Percentiles rank a stretch among this genome's conserved stretches.
phyloP scores from a whole-genome alignment of 164 flowering plant genomes.

The Malania oleifera region DNA sequence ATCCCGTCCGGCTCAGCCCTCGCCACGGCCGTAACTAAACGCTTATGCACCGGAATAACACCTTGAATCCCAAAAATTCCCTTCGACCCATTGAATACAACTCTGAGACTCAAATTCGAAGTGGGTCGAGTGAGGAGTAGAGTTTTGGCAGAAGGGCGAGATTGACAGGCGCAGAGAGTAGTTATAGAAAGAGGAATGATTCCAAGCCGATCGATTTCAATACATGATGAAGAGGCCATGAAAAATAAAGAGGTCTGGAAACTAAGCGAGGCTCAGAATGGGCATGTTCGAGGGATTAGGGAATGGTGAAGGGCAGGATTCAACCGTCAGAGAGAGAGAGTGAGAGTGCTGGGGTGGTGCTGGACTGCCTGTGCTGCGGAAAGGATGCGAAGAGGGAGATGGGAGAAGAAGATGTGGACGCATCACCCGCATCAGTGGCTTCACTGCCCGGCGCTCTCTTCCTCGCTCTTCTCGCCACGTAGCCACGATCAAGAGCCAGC shows the following conservation, averaged over 20 bases:
- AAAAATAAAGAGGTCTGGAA: neutral
- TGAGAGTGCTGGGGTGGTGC: too few relatives aligned
- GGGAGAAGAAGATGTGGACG: too few relatives aligned
- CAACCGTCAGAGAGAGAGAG: too few relatives aligned
- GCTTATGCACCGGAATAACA: conserved; percentile 10
- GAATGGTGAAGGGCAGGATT: neutral
- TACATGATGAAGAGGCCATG: conserved; percentile 32
- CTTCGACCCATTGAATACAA: conserved; percentile 17
- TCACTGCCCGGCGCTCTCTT: too few relatives aligned
- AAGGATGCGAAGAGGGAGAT: too few relatives aligned
- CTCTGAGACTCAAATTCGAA: conserved; percentile 18
- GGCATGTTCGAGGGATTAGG: neutral
- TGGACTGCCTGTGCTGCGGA: too few relatives aligned
- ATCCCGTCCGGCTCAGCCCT: conserved; percentile 36
- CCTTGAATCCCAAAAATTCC: conserved; percentile 1
- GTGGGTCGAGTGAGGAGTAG: conserved; percentile 17
- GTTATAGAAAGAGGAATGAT: conserved; percentile 29
- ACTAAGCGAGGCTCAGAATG: neutral
- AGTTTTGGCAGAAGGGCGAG: conserved; percentile 23
- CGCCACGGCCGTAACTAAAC: conserved; percentile 30
- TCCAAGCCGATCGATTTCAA: conserved; percentile 27
- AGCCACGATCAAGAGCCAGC: too few relatives aligned
- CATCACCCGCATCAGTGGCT: too few relatives aligned
- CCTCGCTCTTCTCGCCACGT: too few relatives aligned
- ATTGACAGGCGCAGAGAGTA: conserved; percentile 30